Evolutionary conservation across 2,329 filamentous ascomycete species (phyloP), one percentile per base, ranked within the genome.

Genomic region (Hawksworthiomyces lignivorus): DNA sequence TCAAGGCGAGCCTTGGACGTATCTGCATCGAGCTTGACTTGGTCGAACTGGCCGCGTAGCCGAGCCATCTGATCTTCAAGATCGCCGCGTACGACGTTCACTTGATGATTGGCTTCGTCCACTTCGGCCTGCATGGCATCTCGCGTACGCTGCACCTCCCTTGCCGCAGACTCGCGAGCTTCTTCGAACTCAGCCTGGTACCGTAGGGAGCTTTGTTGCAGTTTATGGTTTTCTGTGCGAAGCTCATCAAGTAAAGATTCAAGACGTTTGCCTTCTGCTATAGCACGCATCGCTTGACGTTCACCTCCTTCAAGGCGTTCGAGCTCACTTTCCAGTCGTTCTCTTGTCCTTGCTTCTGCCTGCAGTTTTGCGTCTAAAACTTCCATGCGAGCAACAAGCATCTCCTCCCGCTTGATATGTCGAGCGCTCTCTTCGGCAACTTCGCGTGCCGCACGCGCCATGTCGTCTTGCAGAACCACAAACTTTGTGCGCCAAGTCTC

Each of bases 401-500:
- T 81, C 51, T 86, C 80, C 57, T 94, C 86, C 58, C 83, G 83
- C 63, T 84, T 84, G 54, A 80, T 78, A 64, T 84, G 89, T 27
- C 76, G 73, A 22, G 83, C 79, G 57, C 89, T 90, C 57, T 97
- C 89, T 53, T 85, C 80, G 18, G 84, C 80, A 48, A 96, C 80
- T 48, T 94, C 83, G 35, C 79, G 78, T 40, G 86, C 82, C 36
- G 87, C 85, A 43, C 71, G 71, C 24, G 80, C 76, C 82, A 97
- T 90, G 52, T 96, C 87, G 49, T 87, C 77, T 62, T 97, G 89
- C 29, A 98, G 69, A 46, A 80, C 80, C 52, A 90, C 78, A 55
- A 96, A 84, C 62, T 92, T 94, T 58, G 72, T 70, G 51, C 87
- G 82, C 76, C 94, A 89, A 47, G 74, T 80, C 58, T 95, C 87